These are phyloP conservation scores for Diplosphaera chodatii DNA, from an alignment of 139 green algal genomes.

Conservation along the genomic window DNA sequence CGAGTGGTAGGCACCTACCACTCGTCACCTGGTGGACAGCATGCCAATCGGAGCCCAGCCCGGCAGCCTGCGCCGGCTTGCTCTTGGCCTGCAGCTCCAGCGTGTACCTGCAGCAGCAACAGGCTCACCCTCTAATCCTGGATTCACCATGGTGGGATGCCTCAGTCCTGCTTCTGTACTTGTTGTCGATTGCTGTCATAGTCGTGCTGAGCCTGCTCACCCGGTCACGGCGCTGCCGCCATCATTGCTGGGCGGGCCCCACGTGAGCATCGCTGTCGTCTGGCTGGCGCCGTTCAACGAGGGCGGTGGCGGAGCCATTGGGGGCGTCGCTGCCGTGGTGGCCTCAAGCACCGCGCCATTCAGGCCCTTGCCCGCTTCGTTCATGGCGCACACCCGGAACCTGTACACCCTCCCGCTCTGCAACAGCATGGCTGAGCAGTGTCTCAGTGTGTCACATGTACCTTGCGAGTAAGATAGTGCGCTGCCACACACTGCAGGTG, in stretches of 20 bases:
- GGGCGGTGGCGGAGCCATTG: constrained; percentile 18
- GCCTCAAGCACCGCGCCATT: constrained; percentile 27
- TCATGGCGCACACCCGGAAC: constrained; percentile 62
- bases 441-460: too few species aligned
- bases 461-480: too few species aligned
- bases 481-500: too few species aligned
- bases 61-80: constrained; percentile 25
- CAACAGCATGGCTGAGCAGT: too few species aligned
- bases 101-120: constrained; percentile 26
- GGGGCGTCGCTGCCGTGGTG: constrained; percentile 31
- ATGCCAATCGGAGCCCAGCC: constrained; percentile 52
- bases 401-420: constrained; percentile 46
- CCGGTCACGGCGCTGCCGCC: constrained; percentile 41
- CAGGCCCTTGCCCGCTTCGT: constrained; percentile 47
- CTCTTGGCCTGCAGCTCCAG: constrained; percentile 57
- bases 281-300: constrained; percentile 22
- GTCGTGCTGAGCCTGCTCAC: background rate
- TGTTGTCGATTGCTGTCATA: too few species aligned
- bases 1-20: too few species aligned
- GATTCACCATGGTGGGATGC: too few species aligned
- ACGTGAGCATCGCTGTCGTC: constrained; percentile 45
- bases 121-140: too few species aligned
- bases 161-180: too few species aligned
- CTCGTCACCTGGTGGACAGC: constrained; percentile 44
- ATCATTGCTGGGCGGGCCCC: constrained; percentile 39